These are phyloP conservation scores for Alternaria sp. DNA, from an alignment of 2,329 filamentous ascomycete species.

Conservation along the genomic window DNA sequence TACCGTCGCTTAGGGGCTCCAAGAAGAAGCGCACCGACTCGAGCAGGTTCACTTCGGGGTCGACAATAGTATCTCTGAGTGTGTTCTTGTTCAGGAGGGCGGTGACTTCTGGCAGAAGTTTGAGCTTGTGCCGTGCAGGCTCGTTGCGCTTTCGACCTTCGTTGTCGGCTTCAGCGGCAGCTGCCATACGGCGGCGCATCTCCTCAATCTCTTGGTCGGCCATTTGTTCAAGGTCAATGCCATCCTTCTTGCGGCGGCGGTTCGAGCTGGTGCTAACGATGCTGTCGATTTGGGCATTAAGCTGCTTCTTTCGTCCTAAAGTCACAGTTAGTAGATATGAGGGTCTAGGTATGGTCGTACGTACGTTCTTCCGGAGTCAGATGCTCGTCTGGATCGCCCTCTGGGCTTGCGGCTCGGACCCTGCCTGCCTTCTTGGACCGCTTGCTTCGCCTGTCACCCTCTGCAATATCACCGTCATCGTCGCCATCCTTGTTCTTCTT, in stretches of 20 bases:
- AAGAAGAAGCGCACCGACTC: slow-evolving; percentile 97
- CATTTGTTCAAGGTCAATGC: slow-evolving; percentile 88
- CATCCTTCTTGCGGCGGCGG: slow-evolving; percentile 78
- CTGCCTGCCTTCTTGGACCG: slow-evolving; percentile 51
- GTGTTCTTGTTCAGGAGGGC: slow-evolving; percentile 88
- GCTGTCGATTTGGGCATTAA: slow-evolving; percentile 86
- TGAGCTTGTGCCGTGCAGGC: slow-evolving; percentile 90
- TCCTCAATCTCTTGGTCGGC: slow-evolving; percentile 89
- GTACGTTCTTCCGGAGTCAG: slow-evolving; percentile 82
- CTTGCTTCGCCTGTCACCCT: slow-evolving; percentile 62
- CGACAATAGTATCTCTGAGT: slow-evolving; percentile 81
- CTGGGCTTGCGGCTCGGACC: slow-evolving; percentile 48
- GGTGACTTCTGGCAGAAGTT: slow-evolving; percentile 89
- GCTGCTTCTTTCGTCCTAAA: slow-evolving; percentile 73
- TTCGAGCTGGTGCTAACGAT: slow-evolving; percentile 84
- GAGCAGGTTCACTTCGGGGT: slow-evolving; percentile 93
- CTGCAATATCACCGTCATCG: slow-evolving; percentile 57
- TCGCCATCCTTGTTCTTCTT: slow-evolving; percentile 58
- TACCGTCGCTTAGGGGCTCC: slow-evolving; percentile 92
- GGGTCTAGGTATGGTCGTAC: slow-evolving; percentile 37
- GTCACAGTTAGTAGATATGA: slow-evolving; percentile 15
- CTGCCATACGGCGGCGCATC: slow-evolving; percentile 88
- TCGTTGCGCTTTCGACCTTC: slow-evolving; percentile 77
- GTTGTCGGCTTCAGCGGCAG: slow-evolving; percentile 86
- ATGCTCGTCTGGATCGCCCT: slow-evolving; percentile 75